These are phyloP conservation scores for Xanthoconium stramineum DNA, from an alignment of 768 basidiomycete genomes.

Conservation along the genomic window DNA sequence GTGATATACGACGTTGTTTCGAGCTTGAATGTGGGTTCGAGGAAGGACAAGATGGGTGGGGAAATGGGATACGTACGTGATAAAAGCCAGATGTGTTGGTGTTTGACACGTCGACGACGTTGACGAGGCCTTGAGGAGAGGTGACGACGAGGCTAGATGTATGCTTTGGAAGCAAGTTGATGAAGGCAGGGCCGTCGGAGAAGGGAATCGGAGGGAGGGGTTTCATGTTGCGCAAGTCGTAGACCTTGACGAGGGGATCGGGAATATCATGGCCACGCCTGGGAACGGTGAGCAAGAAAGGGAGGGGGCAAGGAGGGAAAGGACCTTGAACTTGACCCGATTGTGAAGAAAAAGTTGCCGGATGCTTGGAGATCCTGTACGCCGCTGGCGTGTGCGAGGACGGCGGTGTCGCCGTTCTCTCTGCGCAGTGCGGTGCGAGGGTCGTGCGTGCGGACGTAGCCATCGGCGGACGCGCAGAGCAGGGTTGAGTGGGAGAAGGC, in stretches of 20 bases:
- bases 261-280: conserved; percentile 87
- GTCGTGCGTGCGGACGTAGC: conserved; percentile 67
- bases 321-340: conserved; percentile 84
- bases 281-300: conserved; percentile 12
- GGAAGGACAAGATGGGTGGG: background rate
- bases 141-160: conserved; percentile 70
- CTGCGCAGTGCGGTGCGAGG: conserved; percentile 58
- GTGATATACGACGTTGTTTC: conserved; percentile 75
- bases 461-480: conserved; percentile 70
- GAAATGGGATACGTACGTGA: conserved; percentile 49
- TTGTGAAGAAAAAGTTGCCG: conserved; percentile 81
- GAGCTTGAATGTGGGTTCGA: conserved; percentile 41
- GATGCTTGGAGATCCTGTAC: conserved; percentile 77
- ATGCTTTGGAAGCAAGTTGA: conserved; percentile 75
- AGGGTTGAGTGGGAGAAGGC: conserved; percentile 62
- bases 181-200: conserved; percentile 81
- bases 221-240: conserved; percentile 81
- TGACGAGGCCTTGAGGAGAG: conserved; percentile 79
- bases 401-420: conserved; percentile 48
- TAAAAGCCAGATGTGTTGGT: conserved; percentile 70
- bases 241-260: conserved; percentile 91
- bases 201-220: conserved; percentile 85
- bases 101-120: conserved; percentile 78
- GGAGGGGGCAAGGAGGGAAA: background rate
- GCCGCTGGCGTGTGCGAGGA: conserved; percentile 79